Evolutionary conservation across 148 eudicot genomes (phyloP), one percentile per base, ranked within the genome.

Genomic region (Bassia scoparia): DNA sequence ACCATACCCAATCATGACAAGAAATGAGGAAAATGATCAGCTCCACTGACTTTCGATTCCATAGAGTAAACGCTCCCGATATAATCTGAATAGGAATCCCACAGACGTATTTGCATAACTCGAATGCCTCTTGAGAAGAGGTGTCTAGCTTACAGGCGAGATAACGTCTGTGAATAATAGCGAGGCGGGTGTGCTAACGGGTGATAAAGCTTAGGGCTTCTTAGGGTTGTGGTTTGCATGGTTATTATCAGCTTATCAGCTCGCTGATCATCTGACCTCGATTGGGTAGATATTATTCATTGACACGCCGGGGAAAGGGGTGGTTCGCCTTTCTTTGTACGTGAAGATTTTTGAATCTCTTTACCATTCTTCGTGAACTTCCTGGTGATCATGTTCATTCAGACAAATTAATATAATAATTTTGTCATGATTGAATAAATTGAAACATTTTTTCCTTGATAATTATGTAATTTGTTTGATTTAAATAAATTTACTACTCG

Each of bases 1-100:
- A 30, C 26, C 61, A 62, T 77, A 91, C 97, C 97, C 97, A 91
- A 71, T 91, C 97, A 78, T 91, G 97, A 76, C 91, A 89, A 66
- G 86, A 77, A 79, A 81, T 68, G 35, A 84, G 77, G 79, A n/a
- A 91, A 91, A 73, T 91, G 94, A 29, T 91, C 91, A 58, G 94
- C 93, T 11, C 97, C 94, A 18, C 30, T 43, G 75, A n/a, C n/a
- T 85, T 87, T 29, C 78, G 54, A 41, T 86, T 91, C 91, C 91
- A 67, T 76, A 89, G 0, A 85, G 83, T 38, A 89, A 84, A 52
- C 74, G 80, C n/a, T 81, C n/a, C 76, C 0, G 90, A 84, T 0
- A 89, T 27, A 0, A 84, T 65, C 1, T 43, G 46, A 49, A 91
- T 60, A 58, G 87, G 87, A 33, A 89, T 93, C 0, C 67, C 68